Evolutionary conservation across 441 rosid species (phyloP).

Genomic region (Capsella rubella): DNA sequence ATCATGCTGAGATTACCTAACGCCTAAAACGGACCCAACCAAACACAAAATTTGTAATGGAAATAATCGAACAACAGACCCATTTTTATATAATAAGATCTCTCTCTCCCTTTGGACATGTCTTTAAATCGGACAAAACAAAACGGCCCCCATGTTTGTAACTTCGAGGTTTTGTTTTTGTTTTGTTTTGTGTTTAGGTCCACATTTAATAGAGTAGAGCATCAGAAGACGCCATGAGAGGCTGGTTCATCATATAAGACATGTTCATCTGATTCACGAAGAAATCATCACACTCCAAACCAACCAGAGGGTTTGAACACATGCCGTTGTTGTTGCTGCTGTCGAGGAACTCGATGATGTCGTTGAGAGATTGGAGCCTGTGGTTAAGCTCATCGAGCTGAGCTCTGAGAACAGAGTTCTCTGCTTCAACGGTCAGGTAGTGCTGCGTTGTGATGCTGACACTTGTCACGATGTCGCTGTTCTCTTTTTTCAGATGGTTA

Average conservation of each 20-base stretch:
- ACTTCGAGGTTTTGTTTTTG: conserved; percentile 8
- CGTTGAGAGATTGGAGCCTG: conserved; percentile 73
- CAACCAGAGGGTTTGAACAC: conserved; percentile 34
- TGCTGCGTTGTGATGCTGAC: conserved; percentile 66
- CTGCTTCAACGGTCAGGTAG: conserved; percentile 63
- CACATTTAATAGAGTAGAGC: conserved; percentile 49
- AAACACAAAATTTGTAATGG: conserved; percentile 6
- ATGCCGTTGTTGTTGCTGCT: conserved; percentile 28
- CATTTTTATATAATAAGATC: not conserved
- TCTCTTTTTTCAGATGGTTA: conserved; percentile 57
- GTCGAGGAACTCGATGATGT: conserved; percentile 58
- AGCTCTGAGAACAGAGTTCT: conserved; percentile 78
- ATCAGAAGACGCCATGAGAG: conserved; percentile 73
- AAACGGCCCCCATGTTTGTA: conserved; percentile 28
- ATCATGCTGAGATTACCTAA: conserved; percentile 16
- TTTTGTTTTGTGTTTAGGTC: conserved; percentile 1
- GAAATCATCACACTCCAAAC: conserved; percentile 50
- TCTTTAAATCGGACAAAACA: conserved; percentile 31
- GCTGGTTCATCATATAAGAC: conserved; percentile 62
- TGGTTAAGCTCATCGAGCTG: conserved; percentile 67
- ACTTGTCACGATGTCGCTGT: conserved; percentile 60
- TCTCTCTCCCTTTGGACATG: conserved; percentile 26
- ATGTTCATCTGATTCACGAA: conserved; percentile 56
- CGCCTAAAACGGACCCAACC: conserved; percentile 25
- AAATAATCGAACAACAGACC: conserved; percentile 35